These are phyloP conservation scores for Dactylellina leptospora DNA, from an alignment of 2,329 filamentous ascomycete genomes.

Conservation along the genomic window DNA sequence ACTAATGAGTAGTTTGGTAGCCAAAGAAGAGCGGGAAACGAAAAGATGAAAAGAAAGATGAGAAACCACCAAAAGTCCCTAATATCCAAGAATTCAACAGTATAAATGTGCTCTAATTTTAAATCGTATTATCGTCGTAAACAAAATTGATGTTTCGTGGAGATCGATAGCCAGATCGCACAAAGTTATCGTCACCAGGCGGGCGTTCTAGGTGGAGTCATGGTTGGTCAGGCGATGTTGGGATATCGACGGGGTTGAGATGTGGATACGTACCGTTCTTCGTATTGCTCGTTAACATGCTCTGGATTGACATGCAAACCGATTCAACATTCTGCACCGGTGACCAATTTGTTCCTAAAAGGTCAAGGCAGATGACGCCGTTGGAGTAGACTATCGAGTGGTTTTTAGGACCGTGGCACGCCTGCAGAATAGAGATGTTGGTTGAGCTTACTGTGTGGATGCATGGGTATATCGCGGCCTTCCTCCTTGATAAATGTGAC, in stretches of 20 bases:
- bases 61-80: not conserved
- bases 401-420: not conserved
- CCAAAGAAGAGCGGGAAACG: not conserved
- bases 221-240: not conserved
- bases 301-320: conserved; percentile 95
- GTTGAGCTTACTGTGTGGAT: conserved; percentile 73
- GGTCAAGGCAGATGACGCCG: conserved; percentile 96
- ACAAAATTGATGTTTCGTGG: conserved; percentile 91
- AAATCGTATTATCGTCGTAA: conserved; percentile 89
- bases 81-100: no score
- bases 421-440: not conserved
- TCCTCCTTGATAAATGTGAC: conserved; percentile 80
- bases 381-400: conserved; percentile 78
- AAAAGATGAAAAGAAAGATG: not conserved
- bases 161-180: conserved; percentile 75
- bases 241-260: no score
- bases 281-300: conserved; percentile 95
- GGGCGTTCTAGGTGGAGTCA: conserved; percentile 70
- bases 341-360: conserved; percentile 87
- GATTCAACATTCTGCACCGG: conserved; percentile 97
- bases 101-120: no score
- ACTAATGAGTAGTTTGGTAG: not conserved
- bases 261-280: conserved; percentile 76
- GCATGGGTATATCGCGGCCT: conserved; percentile 79
- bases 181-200: conserved; percentile 88